phyloP scores from a whole-genome alignment of 2,329 filamentous ascomycete species.

The Sporothrix globosa region DNA sequence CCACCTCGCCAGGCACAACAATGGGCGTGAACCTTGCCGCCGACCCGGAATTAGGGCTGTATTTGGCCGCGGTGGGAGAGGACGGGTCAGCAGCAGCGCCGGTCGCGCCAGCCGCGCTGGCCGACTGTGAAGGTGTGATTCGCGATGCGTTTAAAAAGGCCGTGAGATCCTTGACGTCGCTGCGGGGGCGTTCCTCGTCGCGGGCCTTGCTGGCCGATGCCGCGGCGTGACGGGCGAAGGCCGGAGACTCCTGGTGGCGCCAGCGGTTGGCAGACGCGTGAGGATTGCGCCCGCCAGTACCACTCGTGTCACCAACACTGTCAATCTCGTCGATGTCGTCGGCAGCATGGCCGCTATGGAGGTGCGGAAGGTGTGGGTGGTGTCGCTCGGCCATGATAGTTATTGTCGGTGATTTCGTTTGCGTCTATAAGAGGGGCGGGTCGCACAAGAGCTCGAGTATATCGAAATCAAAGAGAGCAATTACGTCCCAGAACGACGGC shows the following conservation, averaged over 20 bases:
- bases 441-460: neutral
- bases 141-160: constrained; percentile 60
- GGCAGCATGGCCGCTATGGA: neutral
- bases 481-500: neutral
- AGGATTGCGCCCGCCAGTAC: constrained; percentile 35
- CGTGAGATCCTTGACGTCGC: constrained; percentile 55
- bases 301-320: constrained; percentile 35
- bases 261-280: constrained; percentile 46
- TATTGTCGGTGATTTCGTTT: neutral
- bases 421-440: neutral
- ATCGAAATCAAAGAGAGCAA: neutral
- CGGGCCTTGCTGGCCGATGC: constrained; percentile 42
- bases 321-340: constrained; percentile 33
- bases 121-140: constrained; percentile 48
- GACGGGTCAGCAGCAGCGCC: neutral
- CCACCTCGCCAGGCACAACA: constrained; percentile 27
- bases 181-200: constrained; percentile 48
- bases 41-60: constrained; percentile 13
- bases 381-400: constrained; percentile 33
- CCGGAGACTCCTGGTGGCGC: constrained; percentile 66
- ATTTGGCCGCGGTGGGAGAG: constrained; percentile 16
- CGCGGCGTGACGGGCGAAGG: constrained; percentile 56
- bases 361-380: constrained; percentile 20
- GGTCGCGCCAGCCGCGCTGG: constrained; percentile 39
- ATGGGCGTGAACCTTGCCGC: constrained; percentile 32